Percentiles rank a stretch among this genome's conserved stretches.
These are phyloP conservation scores for Geranium rotundifolium DNA, from an alignment of 345 rosid genomes.

Conservation along the genomic window DNA sequence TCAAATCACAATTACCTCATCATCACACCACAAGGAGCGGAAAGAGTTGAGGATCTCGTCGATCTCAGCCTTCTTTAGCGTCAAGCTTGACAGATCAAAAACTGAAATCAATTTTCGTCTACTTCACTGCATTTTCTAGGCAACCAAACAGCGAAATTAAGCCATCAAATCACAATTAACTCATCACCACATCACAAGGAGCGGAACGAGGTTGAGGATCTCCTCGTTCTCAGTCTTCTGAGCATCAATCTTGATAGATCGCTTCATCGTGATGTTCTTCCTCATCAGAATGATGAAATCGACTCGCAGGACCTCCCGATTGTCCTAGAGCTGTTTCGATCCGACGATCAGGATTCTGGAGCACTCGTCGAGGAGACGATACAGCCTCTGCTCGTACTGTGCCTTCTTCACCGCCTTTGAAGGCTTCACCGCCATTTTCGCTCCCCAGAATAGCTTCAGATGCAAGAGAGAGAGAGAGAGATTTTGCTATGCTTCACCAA, in stretches of 20 bases:
- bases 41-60: constrained; percentile 26
- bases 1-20: no score
- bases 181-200: constrained; percentile 30
- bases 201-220: constrained; percentile 38
- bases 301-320: constrained; percentile 53
- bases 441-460: not conserved
- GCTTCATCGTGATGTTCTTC: constrained; percentile 78
- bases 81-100: constrained; percentile 44
- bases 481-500: no score
- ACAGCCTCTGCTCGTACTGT: constrained; percentile 53
- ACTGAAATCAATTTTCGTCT: no score
- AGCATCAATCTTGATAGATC: constrained; percentile 56
- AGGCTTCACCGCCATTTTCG: constrained; percentile 16
- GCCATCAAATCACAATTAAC: no score
- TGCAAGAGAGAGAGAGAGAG: not conserved
- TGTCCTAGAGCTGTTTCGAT: constrained; percentile 62
- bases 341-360: constrained; percentile 54
- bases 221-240: constrained; percentile 34
- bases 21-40: constrained; percentile 42
- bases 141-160: not conserved
- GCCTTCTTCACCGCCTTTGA: constrained; percentile 44
- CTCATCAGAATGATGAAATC: constrained; percentile 61
- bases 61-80: constrained; percentile 42
- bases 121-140: not conserved
- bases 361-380: constrained; percentile 60